Evolutionary conservation across 164 flowering plant genomes (phyloP), one percentile per base, ranked within the genome.

Genomic region (Vitis labrusca): DNA sequence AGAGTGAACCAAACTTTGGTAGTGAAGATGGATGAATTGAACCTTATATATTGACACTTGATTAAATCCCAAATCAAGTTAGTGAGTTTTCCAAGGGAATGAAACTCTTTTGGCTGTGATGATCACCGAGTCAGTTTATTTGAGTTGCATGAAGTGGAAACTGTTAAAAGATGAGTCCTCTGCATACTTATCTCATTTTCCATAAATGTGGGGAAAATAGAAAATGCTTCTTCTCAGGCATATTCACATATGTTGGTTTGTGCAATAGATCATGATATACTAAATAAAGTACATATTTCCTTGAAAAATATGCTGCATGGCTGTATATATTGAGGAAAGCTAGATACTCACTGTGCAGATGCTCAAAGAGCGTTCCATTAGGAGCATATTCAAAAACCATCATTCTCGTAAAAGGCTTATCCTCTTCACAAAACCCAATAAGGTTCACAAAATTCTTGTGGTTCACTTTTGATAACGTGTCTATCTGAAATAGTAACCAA

Each of bases 331-430:
- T 11, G 44, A 37, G 8, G 9, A 60, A 50, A 68, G n/a, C 10
- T 5, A 68, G 66, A 55, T 14, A 76, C 95, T 84, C 66, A 90
- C 95, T 61, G 68, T 90, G 92, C 19, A 90, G 80, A 82, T 90
- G 95, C 81, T 90, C 95, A 76, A 84, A 90, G 27, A 90, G 90
- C 29, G 95, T 83, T 56, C 95, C 95, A 69, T 88, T 90, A 52
- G 95, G 91, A 72, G 92, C 90, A 79, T 90, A 90, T 69, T 90
- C 95, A 68, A 88, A 90, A 58, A 87, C 92, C 92, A 90, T 83
- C 87, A 86, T 87, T 78, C 95, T 84, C 3, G 92, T 83, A 76
- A 88, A 88, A 48, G 91, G 95, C 66, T 77, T 61, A 58, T 82
- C 83, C 74, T 90, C 95, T 76, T 84, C 87, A 64, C 92, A 90